phyloP scores from a whole-genome alignment of 805 yeast species.

The Candida railenensis region DNA sequence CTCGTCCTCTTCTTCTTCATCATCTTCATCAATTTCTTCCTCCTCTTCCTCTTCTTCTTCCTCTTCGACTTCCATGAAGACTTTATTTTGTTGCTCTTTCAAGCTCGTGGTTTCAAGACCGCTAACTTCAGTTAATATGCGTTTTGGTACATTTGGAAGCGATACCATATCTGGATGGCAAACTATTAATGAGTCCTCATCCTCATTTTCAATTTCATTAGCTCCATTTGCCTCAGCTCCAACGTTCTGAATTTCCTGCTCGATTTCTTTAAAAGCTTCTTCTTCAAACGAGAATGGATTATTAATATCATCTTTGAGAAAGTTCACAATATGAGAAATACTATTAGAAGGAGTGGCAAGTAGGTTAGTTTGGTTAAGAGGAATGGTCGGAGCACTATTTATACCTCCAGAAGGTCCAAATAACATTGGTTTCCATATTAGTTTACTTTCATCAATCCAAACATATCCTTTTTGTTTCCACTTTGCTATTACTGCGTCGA shows the following conservation, averaged over 20 bases:
- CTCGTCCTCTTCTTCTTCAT: conserved; percentile 12
- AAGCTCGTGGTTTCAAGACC: conserved; percentile 8
- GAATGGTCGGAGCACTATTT: conserved; percentile 54
- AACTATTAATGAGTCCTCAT: conserved; percentile 23
- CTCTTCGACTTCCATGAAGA: conserved; percentile 13
- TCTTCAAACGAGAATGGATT: conserved; percentile 62
- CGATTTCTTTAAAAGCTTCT: conserved; percentile 51
- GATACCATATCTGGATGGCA: conserved; percentile 35
- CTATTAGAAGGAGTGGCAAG: conserved; percentile 33
- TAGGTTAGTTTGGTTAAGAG: conserved; percentile 4
- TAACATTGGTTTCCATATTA: conserved; percentile 82
- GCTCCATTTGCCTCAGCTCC: neutral
- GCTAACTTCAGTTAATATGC: conserved; percentile 7
- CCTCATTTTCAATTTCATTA: neutral
- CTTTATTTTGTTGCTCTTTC: conserved; percentile 8
- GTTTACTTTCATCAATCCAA: conserved; percentile 47
- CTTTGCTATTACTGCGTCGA: conserved; percentile 41
- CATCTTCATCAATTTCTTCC: conserved; percentile 20
- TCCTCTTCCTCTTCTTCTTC: conserved; percentile 23
- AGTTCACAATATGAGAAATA: conserved; percentile 56
- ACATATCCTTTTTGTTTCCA: conserved; percentile 59
- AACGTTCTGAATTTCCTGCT: conserved; percentile 8
- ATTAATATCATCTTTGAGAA: conserved; percentile 65
- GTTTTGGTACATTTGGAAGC: neutral
- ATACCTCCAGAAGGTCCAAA: conserved; percentile 86